Evolutionary conservation across 371 early-diverging fungal genomes (phyloP), one percentile per base, ranked within the genome.

Genomic region (Fennellomyces sp.): DNA sequence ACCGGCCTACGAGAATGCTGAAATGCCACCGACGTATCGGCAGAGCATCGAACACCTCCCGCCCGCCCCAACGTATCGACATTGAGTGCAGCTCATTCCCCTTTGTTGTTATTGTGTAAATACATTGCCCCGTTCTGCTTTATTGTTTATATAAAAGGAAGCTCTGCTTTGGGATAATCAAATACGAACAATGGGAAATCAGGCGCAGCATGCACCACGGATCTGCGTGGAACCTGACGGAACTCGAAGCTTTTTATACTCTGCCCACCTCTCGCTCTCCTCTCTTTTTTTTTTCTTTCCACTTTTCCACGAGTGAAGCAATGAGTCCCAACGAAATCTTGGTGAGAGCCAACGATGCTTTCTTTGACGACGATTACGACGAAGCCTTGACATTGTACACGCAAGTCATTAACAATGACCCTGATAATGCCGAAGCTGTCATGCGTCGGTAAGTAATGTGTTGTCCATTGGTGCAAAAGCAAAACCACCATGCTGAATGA

Each of bases 341-440:
- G 65, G 81, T 89, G 5, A 76, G 81, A 52, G 96, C 95, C 33
- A 95, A 93, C 77, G 88, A 88, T 64, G 92, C 93, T 41, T 94
- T 94, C 67, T 72, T 88, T 57, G 84, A 89, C 51, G 91, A 94
- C 49, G 85, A 93, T 58, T 92, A 84, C 67, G 84, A 85, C 30
- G 90, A 86, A 57, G 94, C 96, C 3, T 75, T 94, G 50, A 67
- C 78, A 33, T 70, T 80, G 19, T 96, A 92, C 57, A 81, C 89
- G 39, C 66, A 91, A 63, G 92, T 92, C n/a, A 89, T 96, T 52
- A 82, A 82, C 12, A 63, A 83, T 17, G 97, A 94, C 56, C 78
- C 93, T 13, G 63, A 72, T 23, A 97, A 80, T 47, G 70, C 83
- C 31, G 89, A 89, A 51, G 83, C 83, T 70, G 73, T 83, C 28